A percentile compares a stretch with the other conserved stretches of the same genome.
These are phyloP conservation scores for Macrolepiota fuliginosa DNA, from an alignment of 768 basidiomycete genomes.

Conservation along the genomic window DNA sequence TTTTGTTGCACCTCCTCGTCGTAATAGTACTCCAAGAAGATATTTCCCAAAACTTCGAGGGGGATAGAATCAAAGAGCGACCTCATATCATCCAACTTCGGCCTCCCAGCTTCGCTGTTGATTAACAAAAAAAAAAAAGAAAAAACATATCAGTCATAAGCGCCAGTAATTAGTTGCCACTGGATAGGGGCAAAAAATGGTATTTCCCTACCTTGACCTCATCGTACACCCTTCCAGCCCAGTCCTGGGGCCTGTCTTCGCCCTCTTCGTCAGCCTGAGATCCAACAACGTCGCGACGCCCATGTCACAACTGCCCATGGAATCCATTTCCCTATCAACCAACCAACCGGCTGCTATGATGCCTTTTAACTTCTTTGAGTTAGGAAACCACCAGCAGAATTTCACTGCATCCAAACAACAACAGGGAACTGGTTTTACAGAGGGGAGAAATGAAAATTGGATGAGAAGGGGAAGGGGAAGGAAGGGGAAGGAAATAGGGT, in stretches of 20 bases:
- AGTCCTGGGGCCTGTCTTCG: neutral
- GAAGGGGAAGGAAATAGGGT: constrained; percentile 1
- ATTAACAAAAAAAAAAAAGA: neutral
- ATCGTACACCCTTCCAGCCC: neutral
- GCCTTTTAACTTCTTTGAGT: constrained; percentile 3
- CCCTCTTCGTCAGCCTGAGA: neutral
- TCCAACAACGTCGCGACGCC: neutral
- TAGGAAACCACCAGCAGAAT: constrained; percentile 1
- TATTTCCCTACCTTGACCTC: neutral
- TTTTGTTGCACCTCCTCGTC: constrained; percentile 14
- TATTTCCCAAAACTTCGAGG: constrained; percentile 10
- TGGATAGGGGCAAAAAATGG: neutral
- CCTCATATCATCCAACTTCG: neutral
- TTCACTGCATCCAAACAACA: constrained; percentile 10
- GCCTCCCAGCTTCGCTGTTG: neutral
- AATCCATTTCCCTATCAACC: constrained; percentile 11
- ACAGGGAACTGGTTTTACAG: constrained; percentile 1
- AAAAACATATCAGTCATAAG: neutral
- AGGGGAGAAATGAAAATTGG: neutral
- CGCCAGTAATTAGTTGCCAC: neutral
- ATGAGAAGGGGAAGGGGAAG: neutral
- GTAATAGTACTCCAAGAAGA: constrained; percentile 14
- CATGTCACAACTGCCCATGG: neutral
- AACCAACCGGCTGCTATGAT: neutral
- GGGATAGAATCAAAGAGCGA: constrained; percentile 8